Percentiles rank a stretch among this genome's conserved stretches.
phyloP scores from a whole-genome alignment of 768 basidiomycete genomes.

The Pisolithus albus region DNA sequence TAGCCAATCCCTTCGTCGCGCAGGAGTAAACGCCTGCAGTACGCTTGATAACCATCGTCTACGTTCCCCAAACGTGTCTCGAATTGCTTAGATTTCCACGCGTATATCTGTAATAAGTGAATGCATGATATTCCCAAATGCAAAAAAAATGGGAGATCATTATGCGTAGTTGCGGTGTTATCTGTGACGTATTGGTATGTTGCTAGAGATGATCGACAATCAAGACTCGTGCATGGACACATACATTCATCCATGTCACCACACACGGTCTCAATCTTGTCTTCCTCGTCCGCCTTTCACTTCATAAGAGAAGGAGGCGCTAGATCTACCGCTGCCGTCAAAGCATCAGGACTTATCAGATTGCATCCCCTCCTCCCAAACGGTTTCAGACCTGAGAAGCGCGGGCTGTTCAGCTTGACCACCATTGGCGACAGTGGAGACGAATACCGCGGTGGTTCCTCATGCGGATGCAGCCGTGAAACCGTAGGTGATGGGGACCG shows the following conservation, averaged over 20 bases:
- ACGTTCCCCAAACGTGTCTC: too few relatives aligned
- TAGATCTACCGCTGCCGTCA: constrained; percentile 12
- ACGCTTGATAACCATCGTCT: too few relatives aligned
- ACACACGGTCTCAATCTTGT: background rate
- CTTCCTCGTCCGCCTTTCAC: background rate
- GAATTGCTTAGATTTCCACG: constrained; percentile 2
- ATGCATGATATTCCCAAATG: constrained; percentile 13
- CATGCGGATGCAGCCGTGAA: constrained; percentile 27
- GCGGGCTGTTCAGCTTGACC: constrained; percentile 14
- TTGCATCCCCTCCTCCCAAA: constrained; percentile 3
- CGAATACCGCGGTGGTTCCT: constrained; percentile 15
- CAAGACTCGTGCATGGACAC: background rate
- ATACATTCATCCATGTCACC: background rate
- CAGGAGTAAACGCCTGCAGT: constrained; percentile 42
- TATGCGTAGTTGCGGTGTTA: constrained; percentile 6
- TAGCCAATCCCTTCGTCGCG: constrained; percentile 78
- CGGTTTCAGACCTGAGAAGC: constrained; percentile 6
- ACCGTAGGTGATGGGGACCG: constrained; percentile 47
- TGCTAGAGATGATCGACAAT: background rate
- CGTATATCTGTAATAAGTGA: constrained; percentile 9
- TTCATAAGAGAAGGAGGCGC: background rate
- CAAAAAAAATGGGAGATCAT: constrained; percentile 10
- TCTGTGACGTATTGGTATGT: constrained; percentile 1
- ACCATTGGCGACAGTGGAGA: constrained; percentile 14
- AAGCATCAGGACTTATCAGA: background rate